Evolutionary conservation across 164 flowering plant species (phyloP), one percentile per base, ranked within the genome.

Genomic region (Vitis rotundifolia): DNA sequence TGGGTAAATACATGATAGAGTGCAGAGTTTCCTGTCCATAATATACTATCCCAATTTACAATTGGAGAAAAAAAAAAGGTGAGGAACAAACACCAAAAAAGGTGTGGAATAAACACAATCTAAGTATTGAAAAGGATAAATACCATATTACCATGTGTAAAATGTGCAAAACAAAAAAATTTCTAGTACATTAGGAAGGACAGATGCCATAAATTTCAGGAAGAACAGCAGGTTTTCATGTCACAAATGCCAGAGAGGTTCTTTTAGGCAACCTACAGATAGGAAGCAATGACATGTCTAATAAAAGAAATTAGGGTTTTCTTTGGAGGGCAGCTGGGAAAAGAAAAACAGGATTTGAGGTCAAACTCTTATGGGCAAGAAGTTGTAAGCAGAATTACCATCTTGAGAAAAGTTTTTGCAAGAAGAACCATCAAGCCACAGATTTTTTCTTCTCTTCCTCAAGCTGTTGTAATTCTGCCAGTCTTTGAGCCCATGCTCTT

Each of bases 401-500:
- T 58, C 59, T 15, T 26, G 55, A 26, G 3, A 51, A 4, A 47
- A 59, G 16, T 55, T 57, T 18, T 7, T 13, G 57, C 5, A 48
- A 4, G 13, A 49, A 44, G 14, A 37, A 53, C 13, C 56, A 47
- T 77, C 78, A 84, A 64, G 82, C 79, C 69, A 15, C 72, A 16
- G 85, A 70, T 31, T 77, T 71, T 67, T 76, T 81, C 78, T 86
- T 87, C 78, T 85, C 91, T 77, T 85, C 85, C 70, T 91, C 97
- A 6, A 81, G 85, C 67, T 65, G 71, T 77, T 85, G 88, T 74
- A 91, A 72, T 75, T 91, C 92, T 52, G 83, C 85, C 52, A 91
- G 76, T 74, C 90, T 88, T 61, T 78, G 74, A 53, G 85, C 75
- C 97, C 97, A 91, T 14, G 84, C 94, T 80, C 92, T 86, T 22